A percentile compares a stretch with the other conserved stretches of the same genome.
Conservation (phyloP, 2,329 filamentous ascomycete genomes). For the Chrysosporium queenslandicum region DNA sequence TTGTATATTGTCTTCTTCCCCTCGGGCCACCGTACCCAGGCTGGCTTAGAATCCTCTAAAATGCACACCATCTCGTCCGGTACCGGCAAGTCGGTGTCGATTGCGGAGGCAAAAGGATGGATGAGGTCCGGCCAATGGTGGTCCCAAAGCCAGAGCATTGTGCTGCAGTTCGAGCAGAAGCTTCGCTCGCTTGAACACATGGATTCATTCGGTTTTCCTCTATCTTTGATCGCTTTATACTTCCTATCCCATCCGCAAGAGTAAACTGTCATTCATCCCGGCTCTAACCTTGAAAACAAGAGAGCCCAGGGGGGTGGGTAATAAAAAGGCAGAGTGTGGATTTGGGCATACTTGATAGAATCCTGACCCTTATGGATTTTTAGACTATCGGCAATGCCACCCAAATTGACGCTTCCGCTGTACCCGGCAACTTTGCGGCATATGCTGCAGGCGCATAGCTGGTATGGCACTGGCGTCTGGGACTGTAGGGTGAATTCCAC, state of each 20-base stretch:
- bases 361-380: constrained; percentile 35
- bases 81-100: constrained; percentile 39
- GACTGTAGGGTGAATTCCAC: constrained; percentile 40
- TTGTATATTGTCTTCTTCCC: constrained; percentile 38
- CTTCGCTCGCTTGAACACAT: constrained; percentile 37
- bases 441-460: constrained; percentile 42
- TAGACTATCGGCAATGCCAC: constrained; percentile 36
- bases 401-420: constrained; percentile 39
- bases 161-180: constrained; percentile 41
- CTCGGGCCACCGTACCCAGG: constrained; percentile 41
- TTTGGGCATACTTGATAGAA: constrained; percentile 35
- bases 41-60: constrained; percentile 36
- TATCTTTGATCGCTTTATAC: constrained; percentile 36
- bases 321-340: no score
- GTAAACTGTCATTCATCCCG: background rate
- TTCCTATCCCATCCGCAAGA: constrained; percentile 26
- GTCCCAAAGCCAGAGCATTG: constrained; percentile 42
- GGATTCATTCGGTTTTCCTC: constrained; percentile 27
- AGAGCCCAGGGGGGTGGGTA: background rate
- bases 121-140: constrained; percentile 40
- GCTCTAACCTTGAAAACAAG: background rate
- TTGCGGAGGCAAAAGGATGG: constrained; percentile 42
- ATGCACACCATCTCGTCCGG: constrained; percentile 42
- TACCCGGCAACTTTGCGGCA: constrained; percentile 42
- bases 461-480: constrained; percentile 40